These are phyloP conservation scores for Cladophialophora chaetospira DNA, from an alignment of 2,329 filamentous ascomycete genomes.

Conservation along the genomic window DNA sequence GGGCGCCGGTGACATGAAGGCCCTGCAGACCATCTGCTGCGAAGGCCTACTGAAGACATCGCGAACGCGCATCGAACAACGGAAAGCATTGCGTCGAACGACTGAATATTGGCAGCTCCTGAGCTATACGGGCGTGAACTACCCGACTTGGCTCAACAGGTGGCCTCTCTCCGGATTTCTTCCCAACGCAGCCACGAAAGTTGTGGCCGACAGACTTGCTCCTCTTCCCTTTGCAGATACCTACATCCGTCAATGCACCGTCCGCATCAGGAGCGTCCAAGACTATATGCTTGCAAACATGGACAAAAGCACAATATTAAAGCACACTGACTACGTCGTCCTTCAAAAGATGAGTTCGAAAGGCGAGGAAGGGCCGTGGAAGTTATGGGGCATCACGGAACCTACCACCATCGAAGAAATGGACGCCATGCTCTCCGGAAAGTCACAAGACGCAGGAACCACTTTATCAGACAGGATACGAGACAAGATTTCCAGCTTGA, in stretches of 20 bases:
- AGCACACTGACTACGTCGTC: constrained; percentile 51
- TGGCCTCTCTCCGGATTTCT: constrained; percentile 40
- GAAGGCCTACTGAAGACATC: constrained; percentile 42
- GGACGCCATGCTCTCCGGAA: constrained; percentile 20
- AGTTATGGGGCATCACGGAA: constrained; percentile 48
- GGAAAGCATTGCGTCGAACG: constrained; percentile 23
- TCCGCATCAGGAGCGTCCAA: constrained; percentile 44
- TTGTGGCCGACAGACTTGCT: constrained; percentile 47
- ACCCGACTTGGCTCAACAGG: constrained; percentile 32
- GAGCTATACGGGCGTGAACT: constrained; percentile 36
- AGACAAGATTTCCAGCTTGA: constrained; percentile 5
- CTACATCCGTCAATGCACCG: constrained; percentile 44
- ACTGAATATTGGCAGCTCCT: constrained; percentile 18
- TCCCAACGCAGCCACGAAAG: constrained; percentile 37
- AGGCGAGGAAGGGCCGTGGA: constrained; percentile 49
- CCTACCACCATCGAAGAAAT: constrained; percentile 26
- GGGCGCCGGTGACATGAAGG: constrained; percentile 42
- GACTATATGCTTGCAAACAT: constrained; percentile 35
- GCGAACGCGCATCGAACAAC: constrained; percentile 39
- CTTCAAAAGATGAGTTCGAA: constrained; percentile 49
- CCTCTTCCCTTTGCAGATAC: constrained; percentile 44
- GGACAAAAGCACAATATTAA: neutral
- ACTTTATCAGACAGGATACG: constrained; percentile 5
- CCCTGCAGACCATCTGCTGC: constrained; percentile 43
- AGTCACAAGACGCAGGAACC: neutral